Evolutionary conservation across 768 basidiomycete genomes (phyloP).

Genomic region (Favolaschia claudopus): DNA sequence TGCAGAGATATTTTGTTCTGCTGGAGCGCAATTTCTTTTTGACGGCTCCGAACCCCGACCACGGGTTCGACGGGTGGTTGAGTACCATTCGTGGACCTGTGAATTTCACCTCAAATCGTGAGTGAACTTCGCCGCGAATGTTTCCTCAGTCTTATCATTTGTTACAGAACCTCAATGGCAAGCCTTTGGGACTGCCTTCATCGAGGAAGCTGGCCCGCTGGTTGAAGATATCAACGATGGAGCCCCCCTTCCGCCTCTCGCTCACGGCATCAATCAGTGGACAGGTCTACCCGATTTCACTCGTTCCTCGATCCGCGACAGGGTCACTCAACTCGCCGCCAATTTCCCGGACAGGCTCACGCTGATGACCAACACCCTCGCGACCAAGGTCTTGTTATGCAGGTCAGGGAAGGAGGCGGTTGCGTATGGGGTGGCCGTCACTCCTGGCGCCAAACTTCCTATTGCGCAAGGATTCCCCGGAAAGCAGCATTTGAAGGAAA

Average conservation of each 20-base stretch:
- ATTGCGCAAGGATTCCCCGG: constrained; percentile 33
- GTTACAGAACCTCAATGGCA: too few relatives aligned
- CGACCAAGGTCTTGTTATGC: constrained; percentile 33
- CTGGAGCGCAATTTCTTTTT: constrained; percentile 35
- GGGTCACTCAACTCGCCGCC: too few relatives aligned
- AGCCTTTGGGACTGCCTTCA: too few relatives aligned
- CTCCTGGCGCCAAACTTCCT: constrained; percentile 30
- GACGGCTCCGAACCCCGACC: constrained; percentile 28
- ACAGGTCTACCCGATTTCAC: too few relatives aligned
- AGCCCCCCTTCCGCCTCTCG: too few relatives aligned
- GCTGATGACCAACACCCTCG: constrained; percentile 31
- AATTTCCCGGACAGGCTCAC: neutral
- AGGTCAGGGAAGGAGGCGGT: constrained; percentile 19
- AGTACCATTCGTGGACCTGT: constrained; percentile 23
- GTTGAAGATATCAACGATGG: too few relatives aligned
- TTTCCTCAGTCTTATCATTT: constrained; percentile 26
- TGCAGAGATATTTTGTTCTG: constrained; percentile 36
- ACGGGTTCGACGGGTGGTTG: constrained; percentile 39
- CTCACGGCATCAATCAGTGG: too few relatives aligned
- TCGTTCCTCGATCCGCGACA: constrained; percentile 3
- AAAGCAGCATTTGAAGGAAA: constrained; percentile 18
- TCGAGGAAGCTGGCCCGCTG: too few relatives aligned
- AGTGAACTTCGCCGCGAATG: constrained; percentile 26
- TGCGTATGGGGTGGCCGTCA: constrained; percentile 35
- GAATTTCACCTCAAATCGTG: constrained; percentile 5